A percentile compares a stretch with the other conserved stretches of the same genome.
Conservation (phyloP, 1,139 yeast genomes). For the Scheffersomyces segobiensis region DNA sequence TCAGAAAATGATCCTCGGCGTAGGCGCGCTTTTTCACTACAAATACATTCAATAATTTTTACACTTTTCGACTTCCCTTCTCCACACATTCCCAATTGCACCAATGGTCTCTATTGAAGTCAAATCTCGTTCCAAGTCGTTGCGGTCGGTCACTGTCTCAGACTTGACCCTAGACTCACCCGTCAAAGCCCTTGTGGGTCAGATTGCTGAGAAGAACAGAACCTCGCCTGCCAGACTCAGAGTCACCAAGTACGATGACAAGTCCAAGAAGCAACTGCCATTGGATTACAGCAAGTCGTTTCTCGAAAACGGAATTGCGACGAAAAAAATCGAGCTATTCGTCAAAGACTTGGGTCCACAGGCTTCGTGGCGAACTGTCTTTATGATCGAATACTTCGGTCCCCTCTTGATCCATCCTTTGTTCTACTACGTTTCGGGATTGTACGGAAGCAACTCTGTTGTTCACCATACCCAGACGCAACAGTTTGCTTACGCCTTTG, state of each 20-base stretch:
- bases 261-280: conserved; percentile 32
- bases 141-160: conserved; percentile 42
- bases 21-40: not conserved
- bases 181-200: conserved; percentile 32
- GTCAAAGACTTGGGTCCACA: conserved; percentile 94
- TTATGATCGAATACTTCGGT: conserved; percentile 82
- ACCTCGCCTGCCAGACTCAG: conserved; percentile 40
- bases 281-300: conserved; percentile 33
- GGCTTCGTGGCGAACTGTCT: conserved; percentile 88
- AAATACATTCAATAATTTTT: no score
- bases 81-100: not conserved
- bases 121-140: conserved; percentile 51
- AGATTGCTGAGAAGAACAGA: conserved; percentile 46
- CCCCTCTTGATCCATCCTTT: conserved; percentile 81
- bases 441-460: conserved; percentile 18
- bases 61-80: not conserved
- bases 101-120: conserved; percentile 42
- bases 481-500: conserved; percentile 50
- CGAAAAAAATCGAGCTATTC: conserved; percentile 36
- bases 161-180: conserved; percentile 31
- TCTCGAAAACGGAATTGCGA: conserved; percentile 29
- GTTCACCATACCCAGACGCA: conserved; percentile 52
- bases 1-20: not conserved
- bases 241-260: conserved; percentile 31
- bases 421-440: conserved; percentile 46